phyloP scores from a whole-genome alignment of 2,329 filamentous ascomycete species.

The Trichophyton schoenleinii region DNA sequence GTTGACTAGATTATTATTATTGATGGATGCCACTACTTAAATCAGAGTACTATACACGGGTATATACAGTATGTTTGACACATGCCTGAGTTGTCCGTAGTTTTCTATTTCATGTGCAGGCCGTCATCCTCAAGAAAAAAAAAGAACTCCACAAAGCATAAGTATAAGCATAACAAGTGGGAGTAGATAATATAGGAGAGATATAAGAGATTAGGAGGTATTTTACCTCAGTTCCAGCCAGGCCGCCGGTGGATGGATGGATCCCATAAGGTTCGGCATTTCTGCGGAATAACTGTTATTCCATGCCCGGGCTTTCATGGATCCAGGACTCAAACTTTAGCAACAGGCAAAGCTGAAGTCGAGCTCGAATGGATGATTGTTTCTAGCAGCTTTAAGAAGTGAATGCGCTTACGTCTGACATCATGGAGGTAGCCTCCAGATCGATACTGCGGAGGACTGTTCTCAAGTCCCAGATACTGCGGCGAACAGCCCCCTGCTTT shows the following conservation, averaged over 20 bases:
- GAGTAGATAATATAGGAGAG: neutral
- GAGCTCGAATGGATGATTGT: neutral
- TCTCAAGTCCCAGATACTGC: neutral
- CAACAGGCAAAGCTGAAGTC: neutral
- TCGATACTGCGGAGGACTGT: slow-evolving; percentile 14
- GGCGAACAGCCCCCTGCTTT: slow-evolving; percentile 21
- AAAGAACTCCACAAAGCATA: neutral
- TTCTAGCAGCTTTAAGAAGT: neutral
- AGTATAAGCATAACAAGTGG: neutral
- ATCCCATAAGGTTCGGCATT: no score
- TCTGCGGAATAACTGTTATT: no score
- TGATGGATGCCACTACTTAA: neutral
- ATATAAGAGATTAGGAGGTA: neutral
- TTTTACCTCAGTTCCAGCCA: no score
- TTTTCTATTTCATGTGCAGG: neutral
- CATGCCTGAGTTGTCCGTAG: neutral
- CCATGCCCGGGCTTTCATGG: no score
- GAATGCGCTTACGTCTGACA: neutral
- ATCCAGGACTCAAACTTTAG: no score
- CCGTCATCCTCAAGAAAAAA: neutral
- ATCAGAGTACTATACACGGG: neutral
- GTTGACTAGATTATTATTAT: neutral
- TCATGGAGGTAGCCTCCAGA: slow-evolving; percentile 28
- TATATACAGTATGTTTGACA: neutral
- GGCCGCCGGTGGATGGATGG: no score